phyloP scores from a whole-genome alignment of 371 early-diverging fungal genomes.

The Enterocytospora artemiae region DNA sequence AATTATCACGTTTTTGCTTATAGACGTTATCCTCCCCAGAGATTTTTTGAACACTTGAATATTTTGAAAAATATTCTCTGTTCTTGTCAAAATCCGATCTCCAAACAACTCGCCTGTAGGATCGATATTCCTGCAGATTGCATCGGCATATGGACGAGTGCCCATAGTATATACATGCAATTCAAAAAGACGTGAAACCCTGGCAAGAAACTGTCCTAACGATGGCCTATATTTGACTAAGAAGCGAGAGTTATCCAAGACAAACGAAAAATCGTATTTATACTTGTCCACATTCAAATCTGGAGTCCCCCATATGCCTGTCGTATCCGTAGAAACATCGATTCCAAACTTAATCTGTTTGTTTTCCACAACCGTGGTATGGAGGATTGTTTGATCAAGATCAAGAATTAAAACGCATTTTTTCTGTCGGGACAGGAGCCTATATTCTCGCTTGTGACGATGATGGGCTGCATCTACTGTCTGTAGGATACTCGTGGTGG shows the following conservation, averaged over 20 bases:
- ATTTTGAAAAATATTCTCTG: conserved; percentile 68
- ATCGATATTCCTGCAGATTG: conserved; percentile 75
- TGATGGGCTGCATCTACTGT: conserved; percentile 37
- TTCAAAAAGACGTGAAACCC: conserved; percentile 64
- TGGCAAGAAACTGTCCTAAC: conserved; percentile 66
- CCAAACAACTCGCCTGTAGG: conserved; percentile 68
- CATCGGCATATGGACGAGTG: conserved; percentile 76
- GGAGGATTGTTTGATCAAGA: conserved; percentile 94
- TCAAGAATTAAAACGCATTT: conserved; percentile 86
- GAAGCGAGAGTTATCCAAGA: conserved; percentile 22
- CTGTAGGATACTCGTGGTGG: conserved; percentile 34
- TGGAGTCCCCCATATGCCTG: too few species aligned
- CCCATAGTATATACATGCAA: conserved; percentile 98
- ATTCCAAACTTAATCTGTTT: too few species aligned
- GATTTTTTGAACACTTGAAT: conserved; percentile 65
- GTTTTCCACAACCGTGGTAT: conserved; percentile 68
- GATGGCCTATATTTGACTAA: conserved; percentile 61
- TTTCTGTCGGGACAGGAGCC: conserved; percentile 62
- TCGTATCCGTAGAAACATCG: too few species aligned
- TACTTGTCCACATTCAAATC: too few species aligned
- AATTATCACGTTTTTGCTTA: conserved; percentile 86
- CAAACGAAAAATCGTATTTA: conserved; percentile 14
- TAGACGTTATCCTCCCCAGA: conserved; percentile 71
- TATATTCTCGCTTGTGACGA: conserved; percentile 28
- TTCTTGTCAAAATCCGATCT: conserved; percentile 80